These are phyloP conservation scores for Amaranthus cruentus DNA, from an alignment of 148 eudicot species.

Conservation along the genomic window DNA sequence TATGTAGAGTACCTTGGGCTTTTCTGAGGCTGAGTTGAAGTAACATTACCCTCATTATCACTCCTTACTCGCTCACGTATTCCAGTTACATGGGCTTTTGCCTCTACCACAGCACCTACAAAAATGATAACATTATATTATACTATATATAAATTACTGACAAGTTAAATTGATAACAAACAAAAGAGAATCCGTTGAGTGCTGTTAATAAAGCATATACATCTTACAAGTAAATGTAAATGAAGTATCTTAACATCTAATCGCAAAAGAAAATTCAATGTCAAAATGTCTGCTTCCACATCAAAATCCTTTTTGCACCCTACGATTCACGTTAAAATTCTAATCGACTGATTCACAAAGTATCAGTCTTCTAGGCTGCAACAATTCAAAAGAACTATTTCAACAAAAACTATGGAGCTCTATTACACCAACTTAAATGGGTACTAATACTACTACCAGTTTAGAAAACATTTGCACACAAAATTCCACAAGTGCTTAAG, in stretches of 20 bases:
- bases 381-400: background rate
- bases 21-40: constrained; percentile 29
- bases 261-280: background rate
- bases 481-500: background rate
- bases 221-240: background rate
- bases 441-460: background rate
- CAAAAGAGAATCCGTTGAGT: background rate
- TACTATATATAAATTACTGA: background rate
- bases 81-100: constrained; percentile 81
- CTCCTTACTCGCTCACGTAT: constrained; percentile 94
- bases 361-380: background rate
- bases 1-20: constrained; percentile 62
- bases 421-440: background rate
- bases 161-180: background rate
- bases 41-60: constrained; percentile 53
- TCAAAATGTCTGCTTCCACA: background rate
- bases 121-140: background rate
- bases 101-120: constrained; percentile 79
- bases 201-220: background rate
- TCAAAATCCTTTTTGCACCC: background rate
- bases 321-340: too few species aligned
- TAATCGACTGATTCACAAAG: background rate
- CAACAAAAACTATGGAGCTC: background rate
- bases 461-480: background rate
- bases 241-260: background rate